Conservation (phyloP, 2,329 filamentous ascomycete genomes). For the Aaosphaeria arxii region DNA sequence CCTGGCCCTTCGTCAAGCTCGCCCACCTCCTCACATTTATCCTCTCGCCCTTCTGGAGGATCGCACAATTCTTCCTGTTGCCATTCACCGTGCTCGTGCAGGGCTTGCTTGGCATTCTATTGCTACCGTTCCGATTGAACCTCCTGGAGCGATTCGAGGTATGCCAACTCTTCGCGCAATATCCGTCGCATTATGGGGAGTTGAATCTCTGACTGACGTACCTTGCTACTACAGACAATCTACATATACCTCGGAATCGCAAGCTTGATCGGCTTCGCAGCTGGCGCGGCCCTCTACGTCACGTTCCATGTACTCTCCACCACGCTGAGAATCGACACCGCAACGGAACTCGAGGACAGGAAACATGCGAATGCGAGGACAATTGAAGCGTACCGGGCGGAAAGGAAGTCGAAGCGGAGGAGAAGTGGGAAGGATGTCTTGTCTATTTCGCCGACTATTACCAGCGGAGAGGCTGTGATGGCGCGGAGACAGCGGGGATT, state of each 20-base stretch:
- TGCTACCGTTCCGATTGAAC: constrained; percentile 46
- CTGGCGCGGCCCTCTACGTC: constrained; percentile 60
- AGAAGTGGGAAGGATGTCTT: constrained; percentile 7
- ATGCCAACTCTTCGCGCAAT: constrained; percentile 9
- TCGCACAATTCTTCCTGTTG: constrained; percentile 48
- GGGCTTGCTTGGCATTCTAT: constrained; percentile 38
- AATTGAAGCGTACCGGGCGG: constrained; percentile 25
- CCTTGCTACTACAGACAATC: constrained; percentile 34
- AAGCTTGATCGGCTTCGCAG: constrained; percentile 61
- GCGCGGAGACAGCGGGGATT: constrained; percentile 46
- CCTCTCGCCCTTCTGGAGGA: constrained; percentile 46
- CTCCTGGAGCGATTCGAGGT: constrained; percentile 58
- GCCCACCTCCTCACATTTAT: constrained; percentile 39
- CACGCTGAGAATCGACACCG: constrained; percentile 42
- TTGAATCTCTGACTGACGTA: background rate
- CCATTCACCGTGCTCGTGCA: constrained; percentile 49
- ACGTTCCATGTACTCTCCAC: constrained; percentile 56
- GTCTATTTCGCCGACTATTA: constrained; percentile 7
- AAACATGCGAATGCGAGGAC: constrained; percentile 11
- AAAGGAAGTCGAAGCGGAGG: constrained; percentile 14
- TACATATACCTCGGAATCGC: constrained; percentile 64
- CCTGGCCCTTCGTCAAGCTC: constrained; percentile 39
- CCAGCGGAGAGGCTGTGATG: constrained; percentile 16
- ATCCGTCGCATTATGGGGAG: background rate
- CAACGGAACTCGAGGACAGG: constrained; percentile 8